Evolutionary conservation across 257 asterid genomes (phyloP).

Genomic region (Nicotiana benthamiana): DNA sequence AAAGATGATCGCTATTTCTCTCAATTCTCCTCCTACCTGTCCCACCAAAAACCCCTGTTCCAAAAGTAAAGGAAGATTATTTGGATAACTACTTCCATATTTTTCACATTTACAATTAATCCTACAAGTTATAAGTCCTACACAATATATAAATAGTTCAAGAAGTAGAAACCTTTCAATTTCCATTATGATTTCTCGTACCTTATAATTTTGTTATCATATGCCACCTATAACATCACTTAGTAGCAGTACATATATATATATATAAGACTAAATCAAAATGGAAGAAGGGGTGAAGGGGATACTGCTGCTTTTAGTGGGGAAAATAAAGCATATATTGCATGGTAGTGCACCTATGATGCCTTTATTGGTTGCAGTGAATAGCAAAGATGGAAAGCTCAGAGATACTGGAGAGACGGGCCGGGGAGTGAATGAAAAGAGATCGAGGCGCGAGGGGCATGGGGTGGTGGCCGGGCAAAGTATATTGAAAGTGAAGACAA

Average conservation of each 20-base stretch:
- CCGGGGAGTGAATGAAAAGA: background rate
- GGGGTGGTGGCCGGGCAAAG: background rate
- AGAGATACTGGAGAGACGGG: background rate
- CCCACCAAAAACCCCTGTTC: too few species aligned
- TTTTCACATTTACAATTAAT: background rate
- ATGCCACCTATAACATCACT: background rate
- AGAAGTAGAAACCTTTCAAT: background rate
- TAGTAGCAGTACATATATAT: background rate
- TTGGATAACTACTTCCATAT: background rate
- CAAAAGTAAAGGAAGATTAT: background rate
- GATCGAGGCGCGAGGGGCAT: background rate
- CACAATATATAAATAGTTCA: background rate
- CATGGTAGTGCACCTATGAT: background rate
- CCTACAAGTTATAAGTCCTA: background rate
- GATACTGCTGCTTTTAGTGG: background rate
- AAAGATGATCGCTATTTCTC: too few species aligned
- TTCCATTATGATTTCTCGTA: background rate
- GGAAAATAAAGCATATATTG: background rate
- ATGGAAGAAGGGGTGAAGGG: background rate
- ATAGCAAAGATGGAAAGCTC: background rate
- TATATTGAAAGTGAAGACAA: slow-evolving; percentile 7
- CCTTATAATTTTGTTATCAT: background rate
- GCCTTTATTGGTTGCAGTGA: slow-evolving; percentile 7
- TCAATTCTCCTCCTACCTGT: too few species aligned
- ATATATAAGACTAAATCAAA: background rate